phyloP scores from a whole-genome alignment of 2,329 filamentous ascomycete genomes.

The Cordyceps tenuipes region DNA sequence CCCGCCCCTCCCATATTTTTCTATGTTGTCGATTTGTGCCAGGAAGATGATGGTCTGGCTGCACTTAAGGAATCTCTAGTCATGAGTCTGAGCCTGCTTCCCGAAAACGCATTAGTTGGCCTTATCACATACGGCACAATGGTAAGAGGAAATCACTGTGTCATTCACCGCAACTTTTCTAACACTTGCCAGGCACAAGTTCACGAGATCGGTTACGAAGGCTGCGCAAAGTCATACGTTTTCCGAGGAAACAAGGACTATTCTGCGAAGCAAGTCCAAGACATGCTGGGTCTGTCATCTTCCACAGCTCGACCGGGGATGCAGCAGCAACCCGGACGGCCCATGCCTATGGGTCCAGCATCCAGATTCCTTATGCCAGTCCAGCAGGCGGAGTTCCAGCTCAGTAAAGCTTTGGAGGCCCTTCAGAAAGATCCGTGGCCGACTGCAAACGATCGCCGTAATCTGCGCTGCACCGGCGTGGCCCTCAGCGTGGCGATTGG shows the following conservation, averaged over 20 bases:
- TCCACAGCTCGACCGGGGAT: conserved; percentile 66
- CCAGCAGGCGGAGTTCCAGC: conserved; percentile 91
- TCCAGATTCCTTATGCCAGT: conserved; percentile 89
- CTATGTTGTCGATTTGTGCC: conserved; percentile 81
- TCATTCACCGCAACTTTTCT: not conserved
- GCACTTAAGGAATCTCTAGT: conserved; percentile 80
- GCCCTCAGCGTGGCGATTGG: conserved; percentile 94
- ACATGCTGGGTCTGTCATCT: conserved; percentile 84
- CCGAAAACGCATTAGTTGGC: conserved; percentile 73
- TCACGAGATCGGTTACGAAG: conserved; percentile 94
- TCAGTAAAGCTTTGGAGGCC: conserved; percentile 91
- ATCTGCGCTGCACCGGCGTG: conserved; percentile 86
- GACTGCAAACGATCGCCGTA: conserved; percentile 85
- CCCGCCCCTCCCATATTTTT: conserved; percentile 80
- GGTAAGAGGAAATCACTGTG: conserved; percentile 40
- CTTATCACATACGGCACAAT: conserved; percentile 88
- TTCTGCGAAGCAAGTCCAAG: conserved; percentile 95
- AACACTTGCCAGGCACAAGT: conserved; percentile 63
- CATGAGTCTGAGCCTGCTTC: conserved; percentile 74
- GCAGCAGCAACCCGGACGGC: conserved; percentile 65
- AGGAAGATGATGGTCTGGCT: conserved; percentile 77
- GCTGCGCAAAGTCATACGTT: conserved; percentile 97
- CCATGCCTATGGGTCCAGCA: conserved; percentile 69
- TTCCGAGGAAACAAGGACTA: conserved; percentile 98
- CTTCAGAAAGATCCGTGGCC: conserved; percentile 97